Conservation (phyloP, 768 basidiomycete species). For the Lactarius akahatsu region DNA sequence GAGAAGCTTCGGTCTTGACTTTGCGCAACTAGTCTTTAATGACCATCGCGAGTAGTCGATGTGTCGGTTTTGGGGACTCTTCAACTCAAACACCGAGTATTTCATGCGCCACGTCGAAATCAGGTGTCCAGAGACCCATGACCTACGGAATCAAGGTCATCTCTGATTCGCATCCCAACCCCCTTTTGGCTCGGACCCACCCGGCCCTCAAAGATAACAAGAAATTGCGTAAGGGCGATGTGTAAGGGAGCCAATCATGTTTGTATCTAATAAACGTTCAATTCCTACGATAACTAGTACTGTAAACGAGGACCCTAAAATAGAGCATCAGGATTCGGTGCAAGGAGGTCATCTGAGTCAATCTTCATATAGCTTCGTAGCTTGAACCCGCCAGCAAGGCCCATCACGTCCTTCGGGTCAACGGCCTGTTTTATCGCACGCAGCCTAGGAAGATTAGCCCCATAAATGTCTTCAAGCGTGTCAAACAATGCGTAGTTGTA, state of each 20-base stretch:
- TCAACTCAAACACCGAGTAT: no score
- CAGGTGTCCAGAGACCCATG: no score
- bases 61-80: no score
- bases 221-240: neutral
- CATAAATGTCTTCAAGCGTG: neutral
- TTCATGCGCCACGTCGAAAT: no score
- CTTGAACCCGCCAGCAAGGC: neutral
- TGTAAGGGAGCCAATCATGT: neutral
- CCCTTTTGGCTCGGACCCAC: neutral
- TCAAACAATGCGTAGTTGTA: neutral
- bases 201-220: neutral
- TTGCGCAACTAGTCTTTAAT: no score
- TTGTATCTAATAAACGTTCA: neutral
- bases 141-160: no score
- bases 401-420: neutral
- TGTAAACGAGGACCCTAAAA: neutral
- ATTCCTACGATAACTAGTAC: neutral
- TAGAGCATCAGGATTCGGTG: neutral
- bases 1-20: no score
- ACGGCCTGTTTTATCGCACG: neutral
- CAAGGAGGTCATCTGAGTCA: neutral
- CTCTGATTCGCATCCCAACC: neutral
- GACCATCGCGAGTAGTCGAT: no score
- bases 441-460: neutral
- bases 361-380: neutral